Base-by-base conservation (phyloP, 192 early-diverging fungal genomes). In the Backusella australiensis region DNA sequence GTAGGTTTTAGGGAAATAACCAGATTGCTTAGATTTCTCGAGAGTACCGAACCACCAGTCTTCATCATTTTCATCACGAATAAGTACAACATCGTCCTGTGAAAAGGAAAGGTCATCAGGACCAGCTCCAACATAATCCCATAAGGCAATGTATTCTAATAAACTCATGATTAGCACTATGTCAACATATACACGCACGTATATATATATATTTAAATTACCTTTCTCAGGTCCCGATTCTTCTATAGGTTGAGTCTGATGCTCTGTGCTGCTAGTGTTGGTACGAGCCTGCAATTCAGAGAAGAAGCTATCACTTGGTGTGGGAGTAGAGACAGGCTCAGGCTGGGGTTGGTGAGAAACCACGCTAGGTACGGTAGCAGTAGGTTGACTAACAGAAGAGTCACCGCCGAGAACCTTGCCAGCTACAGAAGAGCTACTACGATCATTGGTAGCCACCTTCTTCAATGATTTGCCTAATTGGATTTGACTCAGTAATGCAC, bases 401-500 rank as follows among this genome's bases (percentile, higher is more conserved):
- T 26, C 29, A 52, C n/a, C 46, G 36, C 4, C 49, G 19, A 72
- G 3, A 46, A 90, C 83, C 4, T 75, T 76, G 7, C 83, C 83
- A 72, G 81, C 73, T 35, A 82, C 78, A 59, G 75, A 72, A 11
- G 88, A 82, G 3, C 41, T 65, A 21, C 89, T 90, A 36, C 88
- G 89, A 79, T 95, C 93, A 71, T 89, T 89, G 0, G 91, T 93
- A 26, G 84, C 77, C 1, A 90, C 73, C 78, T 90, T 89, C 41
- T 86, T 90, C n/a, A 95, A 84, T 42, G 71, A 80, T 35, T 78
- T 82, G 4, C 93, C 93, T 70, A 82, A 59, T 76, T 92, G 91
- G 75, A 95, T 95, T 78, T 95, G 92, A 72, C 85, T 79, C 70
- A 95, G 80, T 21, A 95, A 82, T 7, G 92, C 92, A 70, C 79